Base-by-base conservation (phyloP, 1,139 yeast species). In the Arxiozyma slooffiae region DNA sequence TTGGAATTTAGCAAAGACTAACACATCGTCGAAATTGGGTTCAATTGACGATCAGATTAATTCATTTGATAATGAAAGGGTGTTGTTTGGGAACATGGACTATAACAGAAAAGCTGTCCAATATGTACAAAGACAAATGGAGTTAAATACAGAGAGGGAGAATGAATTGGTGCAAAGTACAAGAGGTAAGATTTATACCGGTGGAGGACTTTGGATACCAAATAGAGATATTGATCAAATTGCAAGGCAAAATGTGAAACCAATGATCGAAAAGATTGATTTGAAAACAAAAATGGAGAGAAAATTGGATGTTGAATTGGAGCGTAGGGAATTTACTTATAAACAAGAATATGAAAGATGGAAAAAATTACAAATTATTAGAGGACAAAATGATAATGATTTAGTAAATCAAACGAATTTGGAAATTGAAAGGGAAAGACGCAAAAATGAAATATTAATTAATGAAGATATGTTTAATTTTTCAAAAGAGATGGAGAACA, bases 161-260 rank as follows among this genome's bases (percentile, higher is more conserved):
- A 50, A 51, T 36, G 52, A 57, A 44, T 73, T 21, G 9, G 16
- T 18, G 2, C 47, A 46, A 22, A 20, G 21, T 20, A 47, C 48
- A 7, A 18, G 23, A 21, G 55, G 53, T 24, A 52, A 50, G 37
- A 37, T 88, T 59, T 76, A 87, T 62, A 71, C 90, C 57, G 98
- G 98, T 54, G 96, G 95, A 56, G 97, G 97, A 2, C 75, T 86
- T 57, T 79, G 78, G 61, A 80, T 90, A 76, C 74, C 85, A 47
- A 85, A 78, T 56, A 76, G 74, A 30, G 96, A 89, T 63, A 78
- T 92, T 55, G 85, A 85, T 56, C 77, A 77, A 48, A 79, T 90
- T 73, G 97, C 97, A 17, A 72, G 81, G 52, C 77, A 81, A 50
- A 76, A 86, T 63, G 95, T 92, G 52, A 76, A 78, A 55, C 98